Percentiles rank a stretch among this genome's conserved stretches.
phyloP scores from a whole-genome alignment of 2,329 filamentous ascomycete species.

The Botryotinia narcissicola region DNA sequence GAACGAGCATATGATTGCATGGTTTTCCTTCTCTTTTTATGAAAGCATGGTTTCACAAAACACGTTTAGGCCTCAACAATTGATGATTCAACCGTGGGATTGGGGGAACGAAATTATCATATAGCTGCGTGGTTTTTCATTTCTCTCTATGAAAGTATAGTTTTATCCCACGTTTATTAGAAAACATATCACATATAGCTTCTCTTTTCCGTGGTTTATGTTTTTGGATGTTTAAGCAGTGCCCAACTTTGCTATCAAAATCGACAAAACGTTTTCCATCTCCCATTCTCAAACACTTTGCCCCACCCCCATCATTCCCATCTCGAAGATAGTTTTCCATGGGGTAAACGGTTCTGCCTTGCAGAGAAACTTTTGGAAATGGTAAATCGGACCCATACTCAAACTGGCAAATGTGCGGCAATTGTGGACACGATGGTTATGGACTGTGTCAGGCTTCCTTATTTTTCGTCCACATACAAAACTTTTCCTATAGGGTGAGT shows the following conservation, averaged over 20 bases:
- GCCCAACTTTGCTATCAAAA: background rate
- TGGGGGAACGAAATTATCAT: background rate
- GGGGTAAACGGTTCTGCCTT: background rate
- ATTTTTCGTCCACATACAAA: background rate
- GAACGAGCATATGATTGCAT: background rate
- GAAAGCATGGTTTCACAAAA: background rate
- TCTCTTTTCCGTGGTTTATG: background rate
- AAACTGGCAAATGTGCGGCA: constrained; percentile 13
- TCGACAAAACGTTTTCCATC: background rate
- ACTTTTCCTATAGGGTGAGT: background rate
- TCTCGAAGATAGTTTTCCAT: background rate
- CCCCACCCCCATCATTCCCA: background rate
- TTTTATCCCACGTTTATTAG: background rate
- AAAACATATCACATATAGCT: background rate
- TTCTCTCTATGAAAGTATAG: no score
- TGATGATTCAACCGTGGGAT: background rate
- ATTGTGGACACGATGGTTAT: constrained; percentile 17
- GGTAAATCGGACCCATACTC: background rate
- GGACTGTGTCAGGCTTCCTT: constrained; percentile 12
- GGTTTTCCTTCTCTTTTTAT: background rate
- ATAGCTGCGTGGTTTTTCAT: background rate
- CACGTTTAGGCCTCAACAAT: background rate
- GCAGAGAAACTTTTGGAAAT: background rate
- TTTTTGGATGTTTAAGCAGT: background rate
- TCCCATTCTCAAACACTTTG: background rate